Base-by-base conservation (phyloP, 257 asterid genomes). In the Mentha longifolia region DNA sequence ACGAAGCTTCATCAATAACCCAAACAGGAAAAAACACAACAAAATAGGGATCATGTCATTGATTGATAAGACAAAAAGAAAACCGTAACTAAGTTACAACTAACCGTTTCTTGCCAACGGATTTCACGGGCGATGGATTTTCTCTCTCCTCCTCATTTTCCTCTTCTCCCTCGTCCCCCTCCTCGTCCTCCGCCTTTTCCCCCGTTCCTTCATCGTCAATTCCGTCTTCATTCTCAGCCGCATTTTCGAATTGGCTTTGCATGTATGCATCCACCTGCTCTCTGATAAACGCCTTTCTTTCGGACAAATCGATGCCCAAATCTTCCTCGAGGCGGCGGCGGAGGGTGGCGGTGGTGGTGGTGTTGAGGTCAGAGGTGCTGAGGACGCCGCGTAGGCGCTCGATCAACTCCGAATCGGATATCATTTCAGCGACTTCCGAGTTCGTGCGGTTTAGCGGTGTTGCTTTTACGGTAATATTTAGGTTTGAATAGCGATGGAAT, bases 251-350 rank as follows among this genome's bases (percentile, higher is more conserved):
- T 59, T 79, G 86, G 70, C 47, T 80, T 60, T 91, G 95, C 76
- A 95, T 84, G 79, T 80, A 89, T 7, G 51, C 45, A 82, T 92
- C 95, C 59, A 95, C 87, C 83, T 92, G 96, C 35, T 91, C 92
- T 52, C 96, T 77, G 15, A 89, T 85, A 49, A 94, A 89, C 35
- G 80, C 83, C 79, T 89, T 91, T 42, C 82, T 86, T 52, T 76
- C 89, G 13, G 96, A 86, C 83, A 94, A 91, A 88, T 91, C 93
- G 84, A 94, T 84, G 65, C 82, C 89, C 57, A 92, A 95, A 65
- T 92, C 95, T 3, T 82, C 85, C 85, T 92, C 98, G 10, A 95
- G 87, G 39, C 89, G 83, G 58, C 97, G 92, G 70, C 98, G 96
- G 64, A 89, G 90, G 72, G 64, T 72, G 6, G 88, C 74, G 3